Base-by-base conservation (phyloP, 169 alveolate species). In the Perkinsus chesapeaki region DNA sequence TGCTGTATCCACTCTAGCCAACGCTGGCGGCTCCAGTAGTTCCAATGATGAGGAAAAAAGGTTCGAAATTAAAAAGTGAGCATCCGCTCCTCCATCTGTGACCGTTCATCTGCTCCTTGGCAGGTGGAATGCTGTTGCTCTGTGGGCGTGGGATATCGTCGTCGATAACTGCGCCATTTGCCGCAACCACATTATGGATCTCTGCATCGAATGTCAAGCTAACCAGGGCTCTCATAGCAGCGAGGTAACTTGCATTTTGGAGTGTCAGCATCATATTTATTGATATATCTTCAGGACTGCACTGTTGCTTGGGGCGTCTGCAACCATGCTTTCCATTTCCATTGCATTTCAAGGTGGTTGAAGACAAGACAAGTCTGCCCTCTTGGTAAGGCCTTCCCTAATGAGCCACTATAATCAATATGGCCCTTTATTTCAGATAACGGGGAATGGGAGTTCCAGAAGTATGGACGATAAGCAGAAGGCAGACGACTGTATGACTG, bases 301-400 rank as follows among this genome's bases (percentile, higher is more conserved):
- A 97, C 99, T n/a, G 99, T 99, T 38, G 99, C 99, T n/a, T 99
- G 99, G 99, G 99, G 99, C 39, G 99, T 97, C 39, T 99, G 99
- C 94, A 99, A 99, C 95, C 99, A 99, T 95, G 99, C 99, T 73
- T 99, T 98, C 97, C 99, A 99, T 95, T 98, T 98, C 94, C 99
- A 99, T 96, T 99, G 99, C 95, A 98, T 99, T 92, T 98, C 99
- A 47, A 97, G 99, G 96, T 99, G 99, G 99, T 96, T 98, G 60
- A 98, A 98, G 94, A 98, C 99, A 7, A 97, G 99, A 94, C 98
- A 98, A 73, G 99, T 98, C 43, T 99, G 99, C 94, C 99, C 99
- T 91, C 96, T 99, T 48, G 99, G 98, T 94, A 97, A 98, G 97
- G 93, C n/a, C n/a, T n/a, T n/a, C n/a, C n/a, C n/a, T n/a, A n/a